Percentiles rank a stretch among this genome's conserved stretches.
These are phyloP conservation scores for Citeromyces siamensis DNA, from an alignment of 1,139 yeast genomes.

Conservation along the genomic window DNA sequence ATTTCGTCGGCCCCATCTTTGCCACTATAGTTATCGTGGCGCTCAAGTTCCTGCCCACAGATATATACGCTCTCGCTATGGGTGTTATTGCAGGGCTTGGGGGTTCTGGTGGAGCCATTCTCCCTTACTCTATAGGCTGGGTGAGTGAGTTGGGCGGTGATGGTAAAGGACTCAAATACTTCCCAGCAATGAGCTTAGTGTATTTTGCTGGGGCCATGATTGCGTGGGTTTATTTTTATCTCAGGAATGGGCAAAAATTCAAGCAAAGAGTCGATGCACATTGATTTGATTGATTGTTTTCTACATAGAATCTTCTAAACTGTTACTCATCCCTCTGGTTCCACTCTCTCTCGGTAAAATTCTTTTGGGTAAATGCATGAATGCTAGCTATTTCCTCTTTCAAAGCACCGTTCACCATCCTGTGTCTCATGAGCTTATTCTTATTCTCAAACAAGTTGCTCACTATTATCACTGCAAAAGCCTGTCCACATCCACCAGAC, in stretches of 20 bases:
- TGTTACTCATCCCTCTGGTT: slow-evolving; percentile 17
- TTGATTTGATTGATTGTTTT: neutral
- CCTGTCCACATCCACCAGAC: slow-evolving; percentile 84
- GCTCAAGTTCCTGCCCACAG: slow-evolving; percentile 47
- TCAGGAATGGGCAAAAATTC: slow-evolving; percentile 9
- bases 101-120: slow-evolving; percentile 67
- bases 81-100: slow-evolving; percentile 74
- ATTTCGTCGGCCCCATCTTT: slow-evolving; percentile 69
- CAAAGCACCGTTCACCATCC: slow-evolving; percentile 70
- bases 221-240: slow-evolving; percentile 15
- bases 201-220: slow-evolving; percentile 12
- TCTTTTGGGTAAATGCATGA: slow-evolving; percentile 93
- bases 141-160: slow-evolving; percentile 15
- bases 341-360: slow-evolving; percentile 69
- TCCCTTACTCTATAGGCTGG: slow-evolving; percentile 52
- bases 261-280: neutral
- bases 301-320: neutral
- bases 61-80: slow-evolving; percentile 53
- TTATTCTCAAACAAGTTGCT: slow-evolving; percentile 67
- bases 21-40: slow-evolving; percentile 65
- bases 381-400: slow-evolving; percentile 75
- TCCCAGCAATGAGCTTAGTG: slow-evolving; percentile 14
- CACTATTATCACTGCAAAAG: slow-evolving; percentile 79
- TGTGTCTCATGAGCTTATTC: slow-evolving; percentile 75
- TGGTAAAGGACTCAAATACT: slow-evolving; percentile 16